phyloP scores from a whole-genome alignment of 2,329 filamentous ascomycete species.

The Cercospora sp. region DNA sequence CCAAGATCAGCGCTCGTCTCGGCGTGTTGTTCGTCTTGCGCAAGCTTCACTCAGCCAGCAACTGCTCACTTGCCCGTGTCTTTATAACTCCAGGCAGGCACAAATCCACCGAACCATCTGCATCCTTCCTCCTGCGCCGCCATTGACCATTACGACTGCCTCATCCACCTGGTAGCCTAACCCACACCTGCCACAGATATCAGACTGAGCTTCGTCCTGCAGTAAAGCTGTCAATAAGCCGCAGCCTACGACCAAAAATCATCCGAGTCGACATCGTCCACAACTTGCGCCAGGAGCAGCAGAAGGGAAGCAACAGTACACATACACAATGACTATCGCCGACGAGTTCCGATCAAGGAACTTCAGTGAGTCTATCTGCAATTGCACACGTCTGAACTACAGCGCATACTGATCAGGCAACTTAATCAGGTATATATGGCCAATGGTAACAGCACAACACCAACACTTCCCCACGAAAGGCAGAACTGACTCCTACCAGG shows the following conservation, averaged over 20 bases:
- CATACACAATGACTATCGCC: slow-evolving; percentile 55
- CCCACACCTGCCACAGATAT: background rate
- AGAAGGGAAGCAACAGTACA: background rate
- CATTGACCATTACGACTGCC: background rate
- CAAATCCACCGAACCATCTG: background rate
- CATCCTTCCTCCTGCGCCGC: background rate
- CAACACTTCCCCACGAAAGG: too few relatives aligned
- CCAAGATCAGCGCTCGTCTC: background rate
- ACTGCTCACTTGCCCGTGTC: background rate
- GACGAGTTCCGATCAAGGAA: slow-evolving; percentile 66
- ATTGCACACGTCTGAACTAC: background rate
- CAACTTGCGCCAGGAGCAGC: background rate
- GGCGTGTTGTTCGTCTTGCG: background rate
- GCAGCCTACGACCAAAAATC: background rate
- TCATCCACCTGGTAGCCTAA: background rate
- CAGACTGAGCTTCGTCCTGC: background rate
- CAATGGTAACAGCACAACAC: slow-evolving; percentile 56
- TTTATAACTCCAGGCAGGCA: background rate
- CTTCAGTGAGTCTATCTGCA: slow-evolving; percentile 57
- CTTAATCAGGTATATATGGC: slow-evolving; percentile 61
- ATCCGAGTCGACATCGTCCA: background rate
- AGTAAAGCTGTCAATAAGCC: slow-evolving; percentile 6
- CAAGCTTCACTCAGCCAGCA: background rate
- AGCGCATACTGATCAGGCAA: slow-evolving; percentile 9
- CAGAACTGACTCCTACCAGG: slow-evolving; percentile 42